A percentile compares a stretch with the other conserved stretches of the same genome.
Evolutionary conservation across 768 basidiomycete genomes (phyloP).

Genomic region (Suillus subluteus): DNA sequence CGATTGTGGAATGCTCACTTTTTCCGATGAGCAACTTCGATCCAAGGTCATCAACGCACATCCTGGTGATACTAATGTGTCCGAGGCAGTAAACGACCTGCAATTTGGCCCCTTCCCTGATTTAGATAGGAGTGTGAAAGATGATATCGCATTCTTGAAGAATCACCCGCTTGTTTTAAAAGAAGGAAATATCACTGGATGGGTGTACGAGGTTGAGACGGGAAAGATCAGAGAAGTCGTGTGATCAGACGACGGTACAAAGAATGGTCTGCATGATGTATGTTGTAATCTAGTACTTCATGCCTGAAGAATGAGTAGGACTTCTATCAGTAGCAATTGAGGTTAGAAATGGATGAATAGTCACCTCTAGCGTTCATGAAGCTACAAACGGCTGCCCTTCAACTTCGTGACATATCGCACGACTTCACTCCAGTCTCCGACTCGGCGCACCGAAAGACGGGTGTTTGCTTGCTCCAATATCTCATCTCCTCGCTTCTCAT

Average conservation of each 20-base stretch:
- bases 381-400: conserved; percentile 4
- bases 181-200: conserved; percentile 60
- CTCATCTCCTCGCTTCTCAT: conserved; percentile 31
- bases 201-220: conserved; percentile 67
- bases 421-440: conserved; percentile 63
- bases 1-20: conserved; percentile 73
- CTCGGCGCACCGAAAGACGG: conserved; percentile 51
- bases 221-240: conserved; percentile 50
- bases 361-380: neutral
- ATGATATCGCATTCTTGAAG: conserved; percentile 61
- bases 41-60: conserved; percentile 50
- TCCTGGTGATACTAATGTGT: conserved; percentile 38
- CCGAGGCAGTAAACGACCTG: conserved; percentile 54
- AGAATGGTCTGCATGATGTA: neutral
- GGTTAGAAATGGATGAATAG: neutral
- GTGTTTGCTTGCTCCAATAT: conserved; percentile 47
- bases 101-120: conserved; percentile 46
- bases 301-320: neutral
- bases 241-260: conserved; percentile 3
- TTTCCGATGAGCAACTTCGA: conserved; percentile 54
- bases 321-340: neutral
- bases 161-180: conserved; percentile 57
- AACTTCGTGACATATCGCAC: conserved; percentile 25
- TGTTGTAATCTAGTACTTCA: neutral
- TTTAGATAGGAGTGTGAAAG: conserved; percentile 56